Base-by-base conservation (phyloP, 1,284 basidiomycete species). In the Marasmius sp. region DNA sequence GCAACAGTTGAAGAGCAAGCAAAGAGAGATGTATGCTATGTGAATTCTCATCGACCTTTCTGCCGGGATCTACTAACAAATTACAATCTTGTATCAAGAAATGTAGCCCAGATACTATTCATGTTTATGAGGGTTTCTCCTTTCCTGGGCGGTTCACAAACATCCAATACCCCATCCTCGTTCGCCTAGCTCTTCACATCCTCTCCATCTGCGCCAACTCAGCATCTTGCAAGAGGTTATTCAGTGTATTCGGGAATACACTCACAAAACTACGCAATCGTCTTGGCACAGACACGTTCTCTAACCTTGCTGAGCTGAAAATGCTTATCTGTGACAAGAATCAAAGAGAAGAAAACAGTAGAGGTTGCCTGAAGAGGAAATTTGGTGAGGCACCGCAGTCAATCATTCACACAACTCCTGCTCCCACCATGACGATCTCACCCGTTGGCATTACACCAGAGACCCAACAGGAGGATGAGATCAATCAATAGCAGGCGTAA, bases 191-290 rank as follows among this genome's bases (percentile, higher is more conserved):
- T n/a, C n/a, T n/a, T n/a, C n/a, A n/a, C n/a, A n/a, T n/a, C n/a
- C n/a, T n/a, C n/a, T n/a, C n/a, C n/a, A 69, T 77, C 27, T 70
- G 64, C 37, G 68, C 73, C 12, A 76, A 76, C 61, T 77, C 74
- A 3, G 74, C 74, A 36, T 76, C 75, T 9, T 75, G 73, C 58
- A 69, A 76, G 61, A 64, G 68, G 0, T 65, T 76, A 4, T 77
- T 76, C 65, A 75, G 73, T 58, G 62, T 65, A 0, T 73, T 75
- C 62, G 74, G 74, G 8, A 63, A 67, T 10, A 75, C 68, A 12
- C 65, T 73, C 6, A 72, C 72, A 5, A 68, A 69, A 59, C 63
- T 72, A 2, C 67, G 70, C 4, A 72, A 63, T 41, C 66, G 66
- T 2, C 65, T 74, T 36, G 52, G 62, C 3, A 67, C 53, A 4